These are phyloP conservation scores for Colletotrichum falcatum DNA, from an alignment of 2,329 filamentous ascomycete genomes.

Conservation along the genomic window DNA sequence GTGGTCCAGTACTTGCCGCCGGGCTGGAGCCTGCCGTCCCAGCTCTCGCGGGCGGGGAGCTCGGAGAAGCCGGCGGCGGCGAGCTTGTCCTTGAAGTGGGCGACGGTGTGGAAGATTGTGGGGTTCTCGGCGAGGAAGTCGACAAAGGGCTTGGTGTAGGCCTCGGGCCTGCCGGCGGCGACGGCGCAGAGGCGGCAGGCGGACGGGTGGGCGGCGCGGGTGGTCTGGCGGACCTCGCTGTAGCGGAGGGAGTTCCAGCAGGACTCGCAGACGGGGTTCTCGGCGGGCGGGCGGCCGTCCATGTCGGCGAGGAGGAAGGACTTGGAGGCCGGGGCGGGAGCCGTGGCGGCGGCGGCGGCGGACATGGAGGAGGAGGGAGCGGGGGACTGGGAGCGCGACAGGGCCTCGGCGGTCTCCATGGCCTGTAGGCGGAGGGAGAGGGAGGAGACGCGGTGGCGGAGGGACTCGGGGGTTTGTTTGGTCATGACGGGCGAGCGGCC, in stretches of 20 bases:
- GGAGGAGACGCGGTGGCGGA: constrained; percentile 58
- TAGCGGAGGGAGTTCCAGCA: constrained; percentile 41
- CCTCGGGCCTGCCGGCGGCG: constrained; percentile 63
- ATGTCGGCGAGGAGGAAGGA: constrained; percentile 64
- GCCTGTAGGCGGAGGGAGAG: constrained; percentile 59
- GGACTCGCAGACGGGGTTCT: constrained; percentile 46
- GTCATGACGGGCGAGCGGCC: constrained; percentile 53
- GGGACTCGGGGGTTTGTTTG: constrained; percentile 57
- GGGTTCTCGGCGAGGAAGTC: constrained; percentile 91
- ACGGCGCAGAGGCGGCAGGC: constrained; percentile 54
- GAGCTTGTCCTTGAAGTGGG: constrained; percentile 80
- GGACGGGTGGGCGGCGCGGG: constrained; percentile 39
- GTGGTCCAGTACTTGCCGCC: constrained; percentile 92
- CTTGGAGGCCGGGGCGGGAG: constrained; percentile 23
- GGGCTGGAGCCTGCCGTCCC: constrained; percentile 76
- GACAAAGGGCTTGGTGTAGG: constrained; percentile 86
- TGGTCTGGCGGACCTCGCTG: constrained; percentile 37
- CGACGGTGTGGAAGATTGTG: constrained; percentile 91
- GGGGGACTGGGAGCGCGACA: constrained; percentile 40
- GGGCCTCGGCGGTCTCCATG: constrained; percentile 43
- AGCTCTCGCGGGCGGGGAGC: constrained; percentile 83
- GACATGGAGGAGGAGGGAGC: constrained; percentile 47
- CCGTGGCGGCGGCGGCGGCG: constrained; percentile 42
- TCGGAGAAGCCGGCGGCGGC: constrained; percentile 78
- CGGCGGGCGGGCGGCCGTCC: constrained; percentile 50